Conservation (phyloP, 257 asterid genomes). For the Nicotiana otophora region DNA sequence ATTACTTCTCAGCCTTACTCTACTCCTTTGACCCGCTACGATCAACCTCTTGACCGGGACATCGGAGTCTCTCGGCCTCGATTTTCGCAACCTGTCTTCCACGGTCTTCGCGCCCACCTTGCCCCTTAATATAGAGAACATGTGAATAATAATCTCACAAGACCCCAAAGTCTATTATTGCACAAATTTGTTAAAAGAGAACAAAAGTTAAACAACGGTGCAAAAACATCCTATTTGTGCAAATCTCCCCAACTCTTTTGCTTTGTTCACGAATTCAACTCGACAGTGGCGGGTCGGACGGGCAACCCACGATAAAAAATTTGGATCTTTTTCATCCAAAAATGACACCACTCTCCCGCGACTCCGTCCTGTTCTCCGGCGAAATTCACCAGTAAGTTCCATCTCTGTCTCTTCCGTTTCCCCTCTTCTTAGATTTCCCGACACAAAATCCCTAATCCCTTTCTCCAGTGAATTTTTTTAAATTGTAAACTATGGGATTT, state of each 20-base stretch:
- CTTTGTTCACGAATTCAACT: neutral
- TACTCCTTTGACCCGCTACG: too few relatives aligned
- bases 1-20: too few relatives aligned
- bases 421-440: neutral
- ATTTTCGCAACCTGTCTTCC: too few relatives aligned
- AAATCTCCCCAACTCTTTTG: neutral
- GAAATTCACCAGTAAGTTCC: neutral
- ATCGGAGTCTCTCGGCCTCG: too few relatives aligned
- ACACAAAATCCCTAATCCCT: neutral
- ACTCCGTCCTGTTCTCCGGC: neutral
- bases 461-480: neutral
- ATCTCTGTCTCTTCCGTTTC: neutral
- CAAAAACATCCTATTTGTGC: too few relatives aligned
- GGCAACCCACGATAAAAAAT: neutral
- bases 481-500: neutral
- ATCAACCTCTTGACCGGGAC: too few relatives aligned
- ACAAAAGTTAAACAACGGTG: too few relatives aligned
- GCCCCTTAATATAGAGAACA: too few relatives aligned
- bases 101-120: too few relatives aligned
- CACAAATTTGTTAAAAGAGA: too few relatives aligned
- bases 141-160: too few relatives aligned
- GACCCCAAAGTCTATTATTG: too few relatives aligned
- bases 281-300: neutral
- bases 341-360: neutral
- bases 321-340: neutral